Base-by-base conservation (phyloP, 352 stramenopile genomes). In the Phytophthora aleatoria region DNA sequence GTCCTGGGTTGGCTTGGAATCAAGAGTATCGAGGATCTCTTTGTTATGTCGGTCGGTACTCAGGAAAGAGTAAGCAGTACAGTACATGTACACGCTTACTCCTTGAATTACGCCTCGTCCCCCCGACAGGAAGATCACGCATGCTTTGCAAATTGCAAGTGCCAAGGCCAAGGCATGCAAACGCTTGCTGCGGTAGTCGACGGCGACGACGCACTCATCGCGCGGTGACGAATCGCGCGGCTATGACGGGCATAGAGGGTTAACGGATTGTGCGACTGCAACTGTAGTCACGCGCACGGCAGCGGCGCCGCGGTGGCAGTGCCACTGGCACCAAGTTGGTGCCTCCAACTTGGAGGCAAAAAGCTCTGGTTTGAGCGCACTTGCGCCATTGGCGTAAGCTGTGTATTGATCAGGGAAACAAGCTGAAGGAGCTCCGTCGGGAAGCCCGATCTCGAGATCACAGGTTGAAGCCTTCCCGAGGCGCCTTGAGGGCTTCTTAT, bases 211-310 rank as follows among this genome's bases (percentile, higher is more conserved):
- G 35, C 60, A 67, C 60, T 67, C 60, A 67, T 67, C 60, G 1
- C n/a, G 20, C 8, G 36, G 27, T 45, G 36, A 48, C 60, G n/a
- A 20, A 28, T 28, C 35, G 41, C 60, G 30, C 53, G 48, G 44
- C 52, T 67, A 6, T 67, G 35, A 7, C 12, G 10, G 28, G 9
- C 38, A 67, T 61, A 61, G 60, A 67, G 59, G 43, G 49, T 67
- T 57, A 47, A 56, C 50, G 7, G 52, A 54, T 64, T 69, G 61
- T 69, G 54, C 64, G 53, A 64, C 30, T 58, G 53, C 54, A 58
- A 69, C 61, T 64, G 54, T 69, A 59, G 61, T 69, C 61, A 69
- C 54, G 51, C 41, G 35, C 45, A 54, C 33, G 61, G 59, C 26
- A 61, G 35, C 42, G 16, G 50, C 27, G 9, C 20, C 49, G 0